Evolutionary conservation across 1,284 basidiomycete genomes (phyloP), one percentile per base, ranked within the genome.

Genomic region (Flammula alnicola): DNA sequence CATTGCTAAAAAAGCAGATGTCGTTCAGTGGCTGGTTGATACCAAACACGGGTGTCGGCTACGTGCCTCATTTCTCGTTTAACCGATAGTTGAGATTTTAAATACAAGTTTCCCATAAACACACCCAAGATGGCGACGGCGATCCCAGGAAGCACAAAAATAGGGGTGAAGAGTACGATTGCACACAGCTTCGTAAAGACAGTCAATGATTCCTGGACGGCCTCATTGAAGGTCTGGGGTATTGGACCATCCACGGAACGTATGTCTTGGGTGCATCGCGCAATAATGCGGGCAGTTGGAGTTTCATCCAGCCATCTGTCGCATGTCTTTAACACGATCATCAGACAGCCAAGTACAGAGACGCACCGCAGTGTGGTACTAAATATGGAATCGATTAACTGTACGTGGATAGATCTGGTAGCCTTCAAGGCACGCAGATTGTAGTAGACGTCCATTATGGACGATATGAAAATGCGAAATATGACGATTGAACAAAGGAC

Each of bases 1-100:
- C 54, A 45, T 60, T 60, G 33, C 58, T 60, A 39, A 30, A 35
- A 2, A n/a, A n/a, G n/a, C n/a, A 20, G 16, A 9, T 3, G 12
- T 39, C 29, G 32, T 10, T n/a, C n/a, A n/a, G n/a, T n/a, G n/a
- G n/a, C 20, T 26, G 12, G 25, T 29, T 10, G 17, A 9, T 14
- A 12, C 26, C 25, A 10, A n/a, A 36, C 1, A 25, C 19, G n/a
- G 31, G 14, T 23, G 7, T 10, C 12, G 16, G n/a, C 31, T 10
- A 30, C 29, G 4, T 31, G 52, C 56, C 56, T 57, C 55, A 56
- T 62, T 60, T 88, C 82, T 14, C 84, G 76, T 60, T 91, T 93
- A 41, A 90, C 84, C 3, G 83, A 80, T 9, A 91, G 70, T 63
- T 91, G 88, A 11, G 83, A 82, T 58, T 81, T 80, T 60, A 91